These are phyloP conservation scores for Ophiostoma australiae DNA, from an alignment of 2,329 filamentous ascomycete species.

Conservation along the genomic window DNA sequence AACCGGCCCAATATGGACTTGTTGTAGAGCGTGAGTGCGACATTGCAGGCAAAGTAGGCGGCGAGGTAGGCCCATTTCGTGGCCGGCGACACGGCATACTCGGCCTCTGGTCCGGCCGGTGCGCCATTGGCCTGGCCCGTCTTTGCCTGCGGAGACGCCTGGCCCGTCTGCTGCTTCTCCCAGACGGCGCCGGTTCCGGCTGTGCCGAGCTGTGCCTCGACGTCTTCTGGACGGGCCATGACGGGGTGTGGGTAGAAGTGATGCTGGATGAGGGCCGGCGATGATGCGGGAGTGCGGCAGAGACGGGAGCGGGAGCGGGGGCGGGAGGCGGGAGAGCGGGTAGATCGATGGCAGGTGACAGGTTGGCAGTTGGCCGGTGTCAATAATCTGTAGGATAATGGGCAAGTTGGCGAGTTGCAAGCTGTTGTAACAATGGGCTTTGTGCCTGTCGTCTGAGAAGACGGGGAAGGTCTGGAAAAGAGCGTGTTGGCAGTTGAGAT, in stretches of 20 bases:
- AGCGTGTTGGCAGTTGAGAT: neutral
- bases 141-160: neutral
- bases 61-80: conserved; percentile 30
- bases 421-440: no score
- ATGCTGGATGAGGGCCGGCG: no score
- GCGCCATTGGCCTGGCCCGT: neutral
- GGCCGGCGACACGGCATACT: conserved; percentile 30
- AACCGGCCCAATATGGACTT: conserved; percentile 38
- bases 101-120: conserved; percentile 16
- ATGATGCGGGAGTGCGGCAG: neutral
- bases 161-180: conserved; percentile 16
- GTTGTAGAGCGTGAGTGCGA: conserved; percentile 29
- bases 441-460: no score
- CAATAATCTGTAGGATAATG: no score
- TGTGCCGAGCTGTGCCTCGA: conserved; percentile 28
- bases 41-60: conserved; percentile 30
- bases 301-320: neutral
- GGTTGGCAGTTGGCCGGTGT: neutral
- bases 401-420: no score
- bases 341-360: neutral
- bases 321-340: no score
- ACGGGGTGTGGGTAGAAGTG: neutral
- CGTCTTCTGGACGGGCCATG: conserved; percentile 22
- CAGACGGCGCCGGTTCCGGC: neutral
- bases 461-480: no score